Evolutionary conservation across 495 filamentous ascomycete genomes (phyloP).

Genomic region (Aspergillus carlsbadensis): DNA sequence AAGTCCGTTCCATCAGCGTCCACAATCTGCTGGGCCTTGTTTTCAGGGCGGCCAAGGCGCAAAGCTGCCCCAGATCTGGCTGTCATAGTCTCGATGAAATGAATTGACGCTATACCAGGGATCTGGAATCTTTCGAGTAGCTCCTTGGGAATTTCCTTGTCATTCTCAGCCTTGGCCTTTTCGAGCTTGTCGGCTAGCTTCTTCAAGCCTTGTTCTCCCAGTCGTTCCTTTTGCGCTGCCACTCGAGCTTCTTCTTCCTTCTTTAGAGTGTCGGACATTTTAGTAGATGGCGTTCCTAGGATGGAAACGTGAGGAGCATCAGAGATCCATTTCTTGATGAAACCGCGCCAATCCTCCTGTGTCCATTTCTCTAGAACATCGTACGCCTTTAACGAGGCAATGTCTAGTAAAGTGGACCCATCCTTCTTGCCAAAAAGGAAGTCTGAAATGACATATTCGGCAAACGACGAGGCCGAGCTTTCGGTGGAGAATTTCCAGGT

Average conservation of each 20-base stretch:
- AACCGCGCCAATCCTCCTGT: slow-evolving; percentile 78
- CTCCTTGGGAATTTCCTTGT: slow-evolving; percentile 73
- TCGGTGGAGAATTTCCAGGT: slow-evolving; percentile 80
- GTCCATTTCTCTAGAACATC: slow-evolving; percentile 76
- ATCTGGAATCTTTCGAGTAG: slow-evolving; percentile 78
- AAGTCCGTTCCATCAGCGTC: slow-evolving; percentile 62
- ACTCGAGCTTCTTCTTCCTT: slow-evolving; percentile 61
- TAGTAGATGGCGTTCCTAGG: slow-evolving; percentile 76
- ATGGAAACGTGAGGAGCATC: slow-evolving; percentile 85
- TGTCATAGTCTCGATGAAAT: slow-evolving; percentile 87
- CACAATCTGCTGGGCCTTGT: slow-evolving; percentile 71
- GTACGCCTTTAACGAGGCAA: slow-evolving; percentile 69
- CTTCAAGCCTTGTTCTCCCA: slow-evolving; percentile 68
- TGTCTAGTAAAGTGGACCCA: slow-evolving; percentile 71
- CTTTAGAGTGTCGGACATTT: slow-evolving; percentile 70
- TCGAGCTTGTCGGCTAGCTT: slow-evolving; percentile 73
- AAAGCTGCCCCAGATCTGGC: slow-evolving; percentile 81
- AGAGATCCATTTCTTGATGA: slow-evolving; percentile 78
- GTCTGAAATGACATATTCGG: slow-evolving; percentile 80
- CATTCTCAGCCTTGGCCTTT: slow-evolving; percentile 75
- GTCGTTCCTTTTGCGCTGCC: slow-evolving; percentile 53
- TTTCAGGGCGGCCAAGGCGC: slow-evolving; percentile 62
- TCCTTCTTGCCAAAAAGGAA: slow-evolving; percentile 87
- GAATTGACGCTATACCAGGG: slow-evolving; percentile 80
- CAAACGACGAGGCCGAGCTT: slow-evolving; percentile 69